These are phyloP conservation scores for Ehretia macrophylla DNA, from an alignment of 257 asterid genomes.

Conservation along the genomic window DNA sequence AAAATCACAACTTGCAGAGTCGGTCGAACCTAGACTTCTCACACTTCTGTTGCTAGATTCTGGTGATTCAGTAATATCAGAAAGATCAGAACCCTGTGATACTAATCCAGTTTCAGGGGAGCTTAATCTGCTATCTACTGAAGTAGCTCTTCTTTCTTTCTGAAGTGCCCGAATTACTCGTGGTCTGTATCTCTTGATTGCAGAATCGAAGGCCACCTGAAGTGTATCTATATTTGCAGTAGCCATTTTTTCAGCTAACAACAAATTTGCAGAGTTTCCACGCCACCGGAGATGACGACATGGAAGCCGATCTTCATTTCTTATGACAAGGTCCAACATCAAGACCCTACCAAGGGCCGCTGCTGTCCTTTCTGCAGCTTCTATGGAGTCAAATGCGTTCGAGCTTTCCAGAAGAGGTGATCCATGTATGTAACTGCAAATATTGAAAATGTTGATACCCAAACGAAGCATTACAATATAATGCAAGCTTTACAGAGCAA, in stretches of 20 bases:
- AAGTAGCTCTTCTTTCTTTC: constrained; percentile 85
- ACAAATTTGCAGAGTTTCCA: constrained; percentile 82
- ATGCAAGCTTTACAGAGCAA: neutral
- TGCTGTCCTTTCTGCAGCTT: constrained; percentile 77
- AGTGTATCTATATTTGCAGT: constrained; percentile 61
- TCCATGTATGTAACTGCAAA: constrained; percentile 79
- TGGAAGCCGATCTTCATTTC: constrained; percentile 98
- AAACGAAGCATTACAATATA: neutral
- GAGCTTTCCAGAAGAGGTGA: constrained; percentile 85
- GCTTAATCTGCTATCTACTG: constrained; percentile 60
- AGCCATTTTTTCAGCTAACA: constrained; percentile 67
- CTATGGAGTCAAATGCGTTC: constrained; percentile 76
- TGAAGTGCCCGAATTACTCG: constrained; percentile 85
- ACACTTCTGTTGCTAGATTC: constrained; percentile 56
- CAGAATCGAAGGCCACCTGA: constrained; percentile 83
- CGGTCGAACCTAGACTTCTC: constrained; percentile 47
- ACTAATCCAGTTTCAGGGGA: constrained; percentile 56
- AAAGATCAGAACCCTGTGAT: constrained; percentile 69
- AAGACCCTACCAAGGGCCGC: constrained; percentile 89
- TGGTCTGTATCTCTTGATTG: constrained; percentile 77
- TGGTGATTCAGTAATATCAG: constrained; percentile 75
- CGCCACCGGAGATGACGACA: constrained; percentile 98
- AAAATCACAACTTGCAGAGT: constrained; percentile 36
- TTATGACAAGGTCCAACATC: constrained; percentile 91
- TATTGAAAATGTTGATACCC: neutral